Evolutionary conservation across 352 stramenopile genomes (phyloP), one percentile per base, ranked within the genome.

Genomic region (Phytophthora melonis): DNA sequence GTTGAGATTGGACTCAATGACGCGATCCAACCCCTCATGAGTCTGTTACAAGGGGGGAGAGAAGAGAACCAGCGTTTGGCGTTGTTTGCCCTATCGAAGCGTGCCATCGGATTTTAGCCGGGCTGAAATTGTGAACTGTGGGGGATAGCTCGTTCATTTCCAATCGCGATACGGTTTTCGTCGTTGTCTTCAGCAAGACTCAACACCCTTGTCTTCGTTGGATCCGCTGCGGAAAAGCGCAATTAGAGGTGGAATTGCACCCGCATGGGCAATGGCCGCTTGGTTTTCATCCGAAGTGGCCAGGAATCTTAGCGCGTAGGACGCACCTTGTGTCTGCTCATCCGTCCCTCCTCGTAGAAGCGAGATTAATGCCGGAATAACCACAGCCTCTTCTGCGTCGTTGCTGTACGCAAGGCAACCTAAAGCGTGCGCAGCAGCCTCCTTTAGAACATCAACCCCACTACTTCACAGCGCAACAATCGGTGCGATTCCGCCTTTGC

Each of bases 141-240:
- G 39, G 16, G 39, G 39, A 50, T 23, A 21, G 43, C 16, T 50
- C 7, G 16, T 5, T 50, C 43, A 16, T 53, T 36, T 21, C 21
- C 19, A 13, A 54, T 41, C 6, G 34, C 16, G 3, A 34, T 23
- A 21, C 36, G 19, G 19, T 36, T 63, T 3, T 21, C n/a, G 8
- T 25, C 16, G 21, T 41, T 52, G 5, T 32, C 25, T 39, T 36
- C 14, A n/a, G 57, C 36, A 1, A 63, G 36, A 1, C n/a, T 36
- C 14, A 14, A 21, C 11, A 63, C 19, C 19, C 49, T 63, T 63
- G 9, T 53, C 36, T 23, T 50, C 27, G 9, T 52, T 19, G 11
- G 56, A 50, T 36, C 56, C 56, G 11, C 16, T 19, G 14, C 56
- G 56, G 34, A 63, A 5, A n/a, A 63, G 21, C 36, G n/a, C n/a